Conservation (phyloP, 2,329 filamentous ascomycete genomes). For the Clonostachys solani region DNA sequence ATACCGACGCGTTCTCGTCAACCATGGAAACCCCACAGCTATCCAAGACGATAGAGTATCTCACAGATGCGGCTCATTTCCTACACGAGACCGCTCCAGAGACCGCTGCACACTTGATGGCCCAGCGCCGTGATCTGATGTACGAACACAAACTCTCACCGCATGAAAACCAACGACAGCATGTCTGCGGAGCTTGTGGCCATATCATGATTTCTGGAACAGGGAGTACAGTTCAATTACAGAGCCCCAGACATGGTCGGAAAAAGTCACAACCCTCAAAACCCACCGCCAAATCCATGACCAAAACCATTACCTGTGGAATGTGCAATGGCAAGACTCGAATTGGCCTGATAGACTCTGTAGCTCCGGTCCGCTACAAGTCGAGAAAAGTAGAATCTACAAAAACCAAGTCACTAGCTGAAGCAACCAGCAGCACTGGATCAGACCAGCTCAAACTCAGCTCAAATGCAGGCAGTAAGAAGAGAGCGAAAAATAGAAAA, state of each 20-base stretch:
- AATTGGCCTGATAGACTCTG: conserved; percentile 19
- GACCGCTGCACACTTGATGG: conserved; percentile 57
- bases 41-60: conserved; percentile 29
- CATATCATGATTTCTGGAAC: conserved; percentile 53
- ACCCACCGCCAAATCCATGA: conserved; percentile 2
- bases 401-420: not conserved
- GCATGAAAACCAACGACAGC: conserved; percentile 46
- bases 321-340: conserved; percentile 38
- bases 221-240: conserved; percentile 31
- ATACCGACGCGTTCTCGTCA: no score
- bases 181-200: conserved; percentile 56
- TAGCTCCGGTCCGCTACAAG: not conserved
- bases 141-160: conserved; percentile 36
- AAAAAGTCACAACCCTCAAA: not conserved
- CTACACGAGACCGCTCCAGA: conserved; percentile 47
- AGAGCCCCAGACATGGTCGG: conserved; percentile 9
- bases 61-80: conserved; percentile 57
- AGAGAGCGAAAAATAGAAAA: conserved; percentile 61
- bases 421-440: not conserved
- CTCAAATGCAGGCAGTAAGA: conserved; percentile 57
- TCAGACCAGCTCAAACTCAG: conserved; percentile 16
- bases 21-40: not conserved
- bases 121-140: conserved; percentile 43
- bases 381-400: not conserved
- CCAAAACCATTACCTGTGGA: conserved; percentile 38